A percentile compares a stretch with the other conserved stretches of the same genome.
phyloP scores from a whole-genome alignment of 192 early-diverging fungal genomes.

The Martensiomyces pterosporus region DNA sequence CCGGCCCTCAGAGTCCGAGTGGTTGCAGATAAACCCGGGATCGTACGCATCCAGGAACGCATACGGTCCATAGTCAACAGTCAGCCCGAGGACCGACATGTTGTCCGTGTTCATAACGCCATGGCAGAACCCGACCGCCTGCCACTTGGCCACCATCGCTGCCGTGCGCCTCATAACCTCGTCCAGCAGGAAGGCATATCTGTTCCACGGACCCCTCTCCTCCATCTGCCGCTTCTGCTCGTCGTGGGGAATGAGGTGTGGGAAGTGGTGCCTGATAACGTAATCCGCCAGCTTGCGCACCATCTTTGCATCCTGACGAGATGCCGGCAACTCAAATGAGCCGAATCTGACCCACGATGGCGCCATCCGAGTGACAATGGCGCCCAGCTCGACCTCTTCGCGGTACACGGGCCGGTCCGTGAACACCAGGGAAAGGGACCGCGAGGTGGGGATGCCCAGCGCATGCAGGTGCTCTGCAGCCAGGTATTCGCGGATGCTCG shows the following conservation, averaged over 20 bases:
- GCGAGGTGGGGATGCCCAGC: slow-evolving; percentile 68
- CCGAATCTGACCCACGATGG: slow-evolving; percentile 86
- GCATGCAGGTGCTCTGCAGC: slow-evolving; percentile 56
- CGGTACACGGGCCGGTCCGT: slow-evolving; percentile 60
- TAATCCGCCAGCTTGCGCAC: slow-evolving; percentile 69
- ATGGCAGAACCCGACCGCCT: slow-evolving; percentile 73
- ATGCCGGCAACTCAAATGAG: slow-evolving; percentile 76
- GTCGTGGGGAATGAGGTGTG: slow-evolving; percentile 22
- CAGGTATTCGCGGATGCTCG: slow-evolving; percentile 83
- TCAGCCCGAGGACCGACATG: slow-evolving; percentile 77
- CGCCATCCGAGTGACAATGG: slow-evolving; percentile 69
- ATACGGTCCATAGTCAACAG: slow-evolving; percentile 86
- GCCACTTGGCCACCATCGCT: slow-evolving; percentile 73
- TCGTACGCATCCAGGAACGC: slow-evolving; percentile 83
- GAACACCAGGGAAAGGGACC: slow-evolving; percentile 68
- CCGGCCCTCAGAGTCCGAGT: slow-evolving; percentile 70
- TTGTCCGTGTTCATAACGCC: slow-evolving; percentile 95
- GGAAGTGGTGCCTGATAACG: slow-evolving; percentile 56
- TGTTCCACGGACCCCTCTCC: slow-evolving; percentile 29
- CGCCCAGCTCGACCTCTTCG: slow-evolving; percentile 70
- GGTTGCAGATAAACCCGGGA: slow-evolving; percentile 74
- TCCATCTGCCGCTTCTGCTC: neutral
- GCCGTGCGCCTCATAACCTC: slow-evolving; percentile 62
- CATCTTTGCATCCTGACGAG: slow-evolving; percentile 57
- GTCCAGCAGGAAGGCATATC: slow-evolving; percentile 58